Evolutionary conservation across 225 moss, liverwort and hornwort species (phyloP), one percentile per base, ranked within the genome.

Genomic region (Sphagnum contortum): DNA sequence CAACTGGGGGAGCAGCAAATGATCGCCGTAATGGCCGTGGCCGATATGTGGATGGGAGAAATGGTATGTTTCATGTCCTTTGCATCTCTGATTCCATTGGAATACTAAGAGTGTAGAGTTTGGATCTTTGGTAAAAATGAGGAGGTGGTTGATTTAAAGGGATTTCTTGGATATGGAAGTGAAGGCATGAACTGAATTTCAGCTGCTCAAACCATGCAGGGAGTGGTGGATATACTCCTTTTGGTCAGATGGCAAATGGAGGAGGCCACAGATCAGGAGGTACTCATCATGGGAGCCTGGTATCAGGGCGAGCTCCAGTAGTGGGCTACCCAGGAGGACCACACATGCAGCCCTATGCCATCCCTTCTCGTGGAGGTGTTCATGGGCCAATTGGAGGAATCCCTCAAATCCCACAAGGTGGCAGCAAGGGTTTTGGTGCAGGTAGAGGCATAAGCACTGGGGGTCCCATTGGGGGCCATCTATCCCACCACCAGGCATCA

Each of bases 401-500:
- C 3, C 85, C 85, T 12, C 86, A 86, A 57, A 82, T 76, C 47
- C 86, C 86, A 49, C 86, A 86, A 66, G 67, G 79, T 64, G 86
- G 82, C 4, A 79, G 72, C 55, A 69, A 82, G 14, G 86, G 86
- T 13, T 86, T 86, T 65, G 82, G 82, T 49, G 74, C 78, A 68
- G 86, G 86, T 51, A 78, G 86, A 56, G 86, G 86, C 68, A 29
- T 29, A 29, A 86, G 79, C 70, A 79, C 86, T 10, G 86, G 82
- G 5, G 86, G 86, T 62, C 81, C 82, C 48, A 86, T 86, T 62
- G 86, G 86, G 69, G 86, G 86, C 14, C 86, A 86, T 64, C 68
- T 86, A 45, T 54, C 85, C 44, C 86, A 82, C 55, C 86, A 86
- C 57, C 86, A 86, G 51, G 74, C 71, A 55, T 74, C 79, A 8